Conservation (phyloP, 192 early-diverging fungal genomes). For the Gryganskiella cystojenkinii region DNA sequence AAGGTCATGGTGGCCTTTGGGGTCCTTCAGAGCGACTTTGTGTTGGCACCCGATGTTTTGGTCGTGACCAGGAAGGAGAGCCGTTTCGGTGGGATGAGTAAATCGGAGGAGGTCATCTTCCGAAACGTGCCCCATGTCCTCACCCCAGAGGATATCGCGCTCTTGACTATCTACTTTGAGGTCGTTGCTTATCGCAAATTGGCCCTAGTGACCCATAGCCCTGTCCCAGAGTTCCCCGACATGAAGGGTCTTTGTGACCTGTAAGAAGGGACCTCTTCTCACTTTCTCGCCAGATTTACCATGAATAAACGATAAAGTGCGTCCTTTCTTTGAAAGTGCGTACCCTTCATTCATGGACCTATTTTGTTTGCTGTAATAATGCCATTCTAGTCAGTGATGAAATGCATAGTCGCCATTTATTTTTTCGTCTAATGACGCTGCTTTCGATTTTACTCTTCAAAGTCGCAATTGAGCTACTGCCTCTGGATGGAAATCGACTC, state of each 20-base stretch:
- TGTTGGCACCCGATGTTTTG: constrained; percentile 17
- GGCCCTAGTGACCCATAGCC: constrained; percentile 12
- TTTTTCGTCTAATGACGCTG: no score
- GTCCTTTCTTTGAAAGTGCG: no score
- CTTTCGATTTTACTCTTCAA: no score
- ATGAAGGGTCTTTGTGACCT: no score
- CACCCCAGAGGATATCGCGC: constrained; percentile 10
- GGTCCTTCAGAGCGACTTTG: constrained; percentile 1
- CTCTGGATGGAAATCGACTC: constrained; percentile 72
- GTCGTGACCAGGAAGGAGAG: constrained; percentile 2
- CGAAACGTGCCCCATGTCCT: constrained; percentile 18
- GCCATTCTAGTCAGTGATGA: no score
- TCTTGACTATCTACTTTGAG: constrained; percentile 33
- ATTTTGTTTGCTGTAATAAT: no score
- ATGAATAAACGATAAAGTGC: no score
- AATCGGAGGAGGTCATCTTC: not conserved
- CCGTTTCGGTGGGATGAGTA: not conserved
- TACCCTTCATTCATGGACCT: no score
- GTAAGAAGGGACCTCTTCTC: no score
- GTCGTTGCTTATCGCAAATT: constrained; percentile 25
- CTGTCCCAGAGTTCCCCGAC: no score
- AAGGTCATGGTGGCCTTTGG: constrained; percentile 10
- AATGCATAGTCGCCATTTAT: no score
- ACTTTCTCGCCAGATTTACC: no score
- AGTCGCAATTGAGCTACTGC: constrained; percentile 61